Conservation (phyloP, 2,329 filamentous ascomycete species). For the Dactylellina leptospora region DNA sequence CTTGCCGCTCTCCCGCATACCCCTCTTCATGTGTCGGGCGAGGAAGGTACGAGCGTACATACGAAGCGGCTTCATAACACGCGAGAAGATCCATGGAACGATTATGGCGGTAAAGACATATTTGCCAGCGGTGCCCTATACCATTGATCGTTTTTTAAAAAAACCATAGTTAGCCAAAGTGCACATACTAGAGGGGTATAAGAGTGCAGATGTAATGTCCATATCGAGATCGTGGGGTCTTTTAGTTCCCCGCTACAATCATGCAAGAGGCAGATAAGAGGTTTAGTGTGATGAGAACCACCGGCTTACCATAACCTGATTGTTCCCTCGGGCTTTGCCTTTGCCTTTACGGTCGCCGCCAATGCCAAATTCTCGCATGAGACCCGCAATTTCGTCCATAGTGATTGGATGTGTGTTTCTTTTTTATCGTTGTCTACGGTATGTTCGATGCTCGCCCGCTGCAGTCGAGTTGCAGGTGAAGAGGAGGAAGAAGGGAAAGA, state of each 20-base stretch:
- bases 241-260: neutral
- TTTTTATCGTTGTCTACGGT: neutral
- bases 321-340: constrained; percentile 29
- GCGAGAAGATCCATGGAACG: constrained; percentile 49
- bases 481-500: neutral
- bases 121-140: constrained; percentile 46
- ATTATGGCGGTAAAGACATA: constrained; percentile 50
- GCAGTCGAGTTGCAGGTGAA: neutral
- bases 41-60: constrained; percentile 39
- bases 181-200: no score
- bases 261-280: neutral
- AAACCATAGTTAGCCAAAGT: constrained; percentile 8
- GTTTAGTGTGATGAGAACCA: neutral
- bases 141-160: neutral
- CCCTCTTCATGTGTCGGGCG: constrained; percentile 47
- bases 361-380: constrained; percentile 42
- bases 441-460: neutral
- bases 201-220: neutral
- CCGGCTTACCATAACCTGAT: constrained; percentile 30
- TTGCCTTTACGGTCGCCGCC: constrained; percentile 35
- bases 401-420: constrained; percentile 7
- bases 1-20: constrained; percentile 46
- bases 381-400: constrained; percentile 48
- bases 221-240: neutral
- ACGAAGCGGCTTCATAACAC: constrained; percentile 42